Conservation (phyloP, 2,329 filamentous ascomycete species). For the Penicillium paneum region DNA sequence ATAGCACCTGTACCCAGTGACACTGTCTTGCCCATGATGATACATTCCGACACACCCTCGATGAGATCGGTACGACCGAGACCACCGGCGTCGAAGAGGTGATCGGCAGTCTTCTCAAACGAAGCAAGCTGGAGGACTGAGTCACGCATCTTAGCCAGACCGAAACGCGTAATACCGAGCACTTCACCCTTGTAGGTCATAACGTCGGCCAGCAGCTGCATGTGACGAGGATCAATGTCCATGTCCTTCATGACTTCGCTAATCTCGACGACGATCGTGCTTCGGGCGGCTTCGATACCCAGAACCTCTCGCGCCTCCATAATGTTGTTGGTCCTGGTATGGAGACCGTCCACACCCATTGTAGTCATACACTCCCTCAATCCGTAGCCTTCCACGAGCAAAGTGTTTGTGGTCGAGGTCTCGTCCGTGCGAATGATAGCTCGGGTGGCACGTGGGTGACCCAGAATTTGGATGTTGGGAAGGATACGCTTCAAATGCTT, state of each 20-base stretch:
- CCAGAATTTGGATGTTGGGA: conserved; percentile 80
- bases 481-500: conserved; percentile 81
- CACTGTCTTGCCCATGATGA: conserved; percentile 98
- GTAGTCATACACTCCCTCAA: conserved; percentile 88
- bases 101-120: conserved; percentile 97
- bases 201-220: conserved; percentile 93
- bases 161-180: conserved; percentile 92
- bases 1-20: conserved; percentile 86
- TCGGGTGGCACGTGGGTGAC: conserved; percentile 79
- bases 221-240: conserved; percentile 95
- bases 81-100: conserved; percentile 90
- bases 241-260: conserved; percentile 85
- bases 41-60: conserved; percentile 91
- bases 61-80: conserved; percentile 89
- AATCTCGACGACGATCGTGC: conserved; percentile 87
- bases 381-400: conserved; percentile 91
- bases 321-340: conserved; percentile 76
- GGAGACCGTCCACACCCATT: conserved; percentile 77
- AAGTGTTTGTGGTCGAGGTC: conserved; percentile 64
- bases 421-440: conserved; percentile 85
- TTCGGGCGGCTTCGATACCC: conserved; percentile 89
- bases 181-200: conserved; percentile 99
- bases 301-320: conserved; percentile 85
- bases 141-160: conserved; percentile 93
- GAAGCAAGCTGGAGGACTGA: conserved; percentile 88